A percentile compares a stretch with the other conserved stretches of the same genome.
phyloP scores from a whole-genome alignment of 768 basidiomycete species.

The Cyathus striatus region DNA sequence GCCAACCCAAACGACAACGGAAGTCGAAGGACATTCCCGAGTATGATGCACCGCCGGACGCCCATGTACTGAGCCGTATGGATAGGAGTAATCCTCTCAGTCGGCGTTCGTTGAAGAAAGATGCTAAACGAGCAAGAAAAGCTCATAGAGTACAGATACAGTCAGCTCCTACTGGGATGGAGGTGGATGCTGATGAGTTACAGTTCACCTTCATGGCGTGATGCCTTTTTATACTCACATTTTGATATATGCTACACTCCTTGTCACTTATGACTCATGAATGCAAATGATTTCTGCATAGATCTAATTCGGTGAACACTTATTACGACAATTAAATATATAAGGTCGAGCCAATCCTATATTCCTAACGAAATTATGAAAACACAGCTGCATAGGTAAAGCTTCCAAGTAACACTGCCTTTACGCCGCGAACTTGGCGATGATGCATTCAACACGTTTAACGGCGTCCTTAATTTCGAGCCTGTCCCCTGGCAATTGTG shows the following conservation, averaged over 20 bases:
- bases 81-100: slow-evolving; percentile 55
- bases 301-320: too few relatives aligned
- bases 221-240: too few relatives aligned
- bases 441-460: not conserved
- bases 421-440: too few relatives aligned
- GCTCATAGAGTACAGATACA: slow-evolving; percentile 30
- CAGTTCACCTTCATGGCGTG: slow-evolving; percentile 48
- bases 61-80: slow-evolving; percentile 40
- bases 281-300: too few relatives aligned
- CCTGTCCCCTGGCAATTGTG: not conserved
- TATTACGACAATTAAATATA: too few relatives aligned
- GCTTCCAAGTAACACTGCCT: too few relatives aligned
- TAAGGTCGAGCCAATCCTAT: too few relatives aligned
- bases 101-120: slow-evolving; percentile 55
- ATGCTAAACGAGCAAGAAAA: slow-evolving; percentile 58
- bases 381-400: too few relatives aligned
- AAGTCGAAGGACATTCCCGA: slow-evolving; percentile 48
- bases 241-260: too few relatives aligned
- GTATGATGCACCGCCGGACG: slow-evolving; percentile 47
- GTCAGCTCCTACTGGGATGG: slow-evolving; percentile 29
- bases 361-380: too few relatives aligned
- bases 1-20: slow-evolving; percentile 58
- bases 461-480: not conserved
- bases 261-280: too few relatives aligned
- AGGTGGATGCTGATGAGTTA: slow-evolving; percentile 40